Evolutionary conservation across 2,329 filamentous ascomycete genomes (phyloP), one percentile per base, ranked within the genome.

Genomic region (Lachnellula subtilissima): DNA sequence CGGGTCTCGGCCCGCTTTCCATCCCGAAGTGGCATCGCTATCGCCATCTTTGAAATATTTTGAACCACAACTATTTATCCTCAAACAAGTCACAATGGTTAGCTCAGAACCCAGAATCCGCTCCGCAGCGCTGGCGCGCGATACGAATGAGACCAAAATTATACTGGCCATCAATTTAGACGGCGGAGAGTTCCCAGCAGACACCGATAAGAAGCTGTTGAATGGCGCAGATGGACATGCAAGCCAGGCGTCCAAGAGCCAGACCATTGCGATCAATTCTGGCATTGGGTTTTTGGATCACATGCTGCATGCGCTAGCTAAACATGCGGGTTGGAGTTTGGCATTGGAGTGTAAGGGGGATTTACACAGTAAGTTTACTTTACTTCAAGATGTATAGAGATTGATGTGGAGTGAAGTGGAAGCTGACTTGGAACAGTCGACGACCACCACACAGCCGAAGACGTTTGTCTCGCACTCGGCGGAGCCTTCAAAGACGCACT

Each of bases 71-170:
- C 45, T 45, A 53, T 37, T 17, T 11, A 36, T 28, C 28, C 22
- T 28, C 5, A 25, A 22, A 32, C 25, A 40, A 50, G 42, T 23
- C 6, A 58, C 52, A 50, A 67, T 67, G 64, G 54, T 52, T 42
- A 50, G 50, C 19, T 58, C 52, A 55, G 59, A 61, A 25, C 54
- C 49, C 12, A 56, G 55, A 59, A 58, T 67, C 45, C 88, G 93
- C 70, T 90, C 87, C 73, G 86, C 90, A 50, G 83, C 86, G 53
- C 77, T 97, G 66, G 85, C 88, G 62, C 91, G 94, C 72, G 87
- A 93, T 74, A 99, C 94, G 69, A 97, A 97, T 77, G 94, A 99
- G 78, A 99, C 94, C 71, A 96, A 95, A 72, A 96, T 99, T 73
- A 86, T 94, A 71, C 81, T 97, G 61, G 89, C 90, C 40, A 81